Base-by-base conservation (phyloP, 208 protist species). In the Balamuthia mandrillaris region DNA sequence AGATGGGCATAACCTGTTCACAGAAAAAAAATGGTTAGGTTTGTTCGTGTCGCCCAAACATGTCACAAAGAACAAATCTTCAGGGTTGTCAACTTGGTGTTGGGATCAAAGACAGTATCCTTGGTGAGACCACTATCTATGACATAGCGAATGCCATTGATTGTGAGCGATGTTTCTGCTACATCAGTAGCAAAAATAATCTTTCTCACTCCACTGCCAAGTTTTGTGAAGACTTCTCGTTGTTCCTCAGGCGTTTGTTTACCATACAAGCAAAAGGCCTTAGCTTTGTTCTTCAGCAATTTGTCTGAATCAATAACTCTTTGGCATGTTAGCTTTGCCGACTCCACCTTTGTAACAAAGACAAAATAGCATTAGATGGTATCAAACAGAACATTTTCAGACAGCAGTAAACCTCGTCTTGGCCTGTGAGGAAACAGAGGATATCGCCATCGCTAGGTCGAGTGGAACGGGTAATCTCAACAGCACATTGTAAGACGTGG, bases 121-220 rank as follows among this genome's bases (percentile, higher is more conserved):
- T 96, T 96, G 31, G 90, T 91, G 37, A 95, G 91, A 10, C 94
- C 93, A 41, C 86, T 90, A 81, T 97, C 95, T 5, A 97, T 84
- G 0, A 97, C 96, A 87, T 95, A 96, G 2, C 91, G 88, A 10
- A 96, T 90, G 37, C 92, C 93, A 60, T 93, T 85, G 37, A 96
- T 94, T 2, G 94, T 96, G 24, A 96, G 44, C 0, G 92, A 95
- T 1, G 94, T 96, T 66, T 96, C 94, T 24, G 93, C 93, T 45
- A 96, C 92, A 68, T 96, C 96, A 0, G 94, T 96, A 0, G 92
- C 54, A 0, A 96, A 41, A 27, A 96, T 91, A 0, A 94, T 81
- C 60, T 96, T 96, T 52, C 96, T 90, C 79, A 95, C 94, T 18
- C 95, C 95, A 27, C 21, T 33, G 27, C 70, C 52, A 3, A 93